phyloP scores from a whole-genome alignment of 1,284 basidiomycete species.

The Tilletia caries region DNA sequence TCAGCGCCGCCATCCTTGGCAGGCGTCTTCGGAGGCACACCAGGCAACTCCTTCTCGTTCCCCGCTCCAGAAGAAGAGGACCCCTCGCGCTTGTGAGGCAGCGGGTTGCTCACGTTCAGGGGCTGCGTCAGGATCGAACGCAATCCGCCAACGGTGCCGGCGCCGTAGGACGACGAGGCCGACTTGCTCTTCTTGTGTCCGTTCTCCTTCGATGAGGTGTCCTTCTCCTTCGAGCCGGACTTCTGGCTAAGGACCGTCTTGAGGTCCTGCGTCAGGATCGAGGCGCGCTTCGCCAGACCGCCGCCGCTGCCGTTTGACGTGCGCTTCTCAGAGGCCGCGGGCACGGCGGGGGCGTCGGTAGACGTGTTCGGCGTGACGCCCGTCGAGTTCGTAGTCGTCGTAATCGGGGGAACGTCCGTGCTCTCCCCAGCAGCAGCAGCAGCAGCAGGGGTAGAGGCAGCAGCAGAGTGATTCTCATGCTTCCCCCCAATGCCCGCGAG shows the following conservation, averaged over 20 bases:
- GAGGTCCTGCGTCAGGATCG: slow-evolving; percentile 9
- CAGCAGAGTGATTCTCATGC: background rate
- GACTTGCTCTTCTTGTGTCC: background rate
- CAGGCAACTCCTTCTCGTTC: slow-evolving; percentile 4
- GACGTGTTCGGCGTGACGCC: too few species aligned
- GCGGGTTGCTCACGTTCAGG: slow-evolving; percentile 10
- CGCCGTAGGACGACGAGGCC: background rate
- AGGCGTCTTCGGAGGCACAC: background rate
- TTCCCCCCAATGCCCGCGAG: background rate
- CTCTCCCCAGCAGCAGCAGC: background rate
- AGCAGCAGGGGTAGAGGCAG: background rate
- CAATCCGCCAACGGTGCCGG: background rate
- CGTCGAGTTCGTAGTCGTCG: background rate
- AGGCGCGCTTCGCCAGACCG: slow-evolving; percentile 1
- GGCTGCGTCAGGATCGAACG: slow-evolving; percentile 5
- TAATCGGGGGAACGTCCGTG: background rate
- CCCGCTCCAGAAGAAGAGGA: background rate
- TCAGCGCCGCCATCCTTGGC: slow-evolving; percentile 3
- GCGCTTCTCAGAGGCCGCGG: background rate
- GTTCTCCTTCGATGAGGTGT: too few species aligned
- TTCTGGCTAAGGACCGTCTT: slow-evolving; percentile 13
- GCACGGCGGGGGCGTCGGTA: background rate
- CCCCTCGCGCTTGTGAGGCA: background rate
- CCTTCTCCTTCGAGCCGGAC: too few species aligned
- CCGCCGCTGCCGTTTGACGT: background rate